Conservation (phyloP, 2,329 filamentous ascomycete genomes). For the Apiospora sp. region DNA sequence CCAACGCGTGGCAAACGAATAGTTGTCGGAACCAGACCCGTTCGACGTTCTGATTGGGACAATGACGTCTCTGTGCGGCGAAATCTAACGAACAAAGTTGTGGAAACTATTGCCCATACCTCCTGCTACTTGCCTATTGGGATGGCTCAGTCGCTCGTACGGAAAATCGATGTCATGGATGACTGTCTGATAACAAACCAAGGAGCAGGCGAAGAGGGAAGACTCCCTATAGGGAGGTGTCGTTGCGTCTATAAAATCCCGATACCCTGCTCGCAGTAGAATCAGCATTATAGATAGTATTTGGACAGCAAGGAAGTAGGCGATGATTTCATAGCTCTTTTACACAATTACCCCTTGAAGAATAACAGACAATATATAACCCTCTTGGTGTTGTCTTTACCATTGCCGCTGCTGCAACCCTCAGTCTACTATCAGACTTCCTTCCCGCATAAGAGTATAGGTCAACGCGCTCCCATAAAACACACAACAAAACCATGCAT, state of each 20-base stretch:
- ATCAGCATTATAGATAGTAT: background rate
- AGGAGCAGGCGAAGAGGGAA: background rate
- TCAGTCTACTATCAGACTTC: too few species aligned
- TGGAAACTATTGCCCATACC: background rate
- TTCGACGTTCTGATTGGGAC: background rate
- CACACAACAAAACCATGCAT: conserved; percentile 14
- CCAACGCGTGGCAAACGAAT: background rate
- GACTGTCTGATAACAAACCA: background rate
- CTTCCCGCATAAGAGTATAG: background rate
- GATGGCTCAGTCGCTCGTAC: background rate
- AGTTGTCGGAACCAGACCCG: background rate
- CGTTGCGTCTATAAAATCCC: background rate
- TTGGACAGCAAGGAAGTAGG: background rate
- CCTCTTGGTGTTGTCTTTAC: too few species aligned
- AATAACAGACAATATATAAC: background rate
- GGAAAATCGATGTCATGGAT: background rate
- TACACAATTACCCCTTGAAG: background rate
- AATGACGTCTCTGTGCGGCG: background rate
- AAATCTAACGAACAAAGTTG: background rate
- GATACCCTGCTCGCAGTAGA: background rate
- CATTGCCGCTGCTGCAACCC: background rate
- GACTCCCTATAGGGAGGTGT: background rate
- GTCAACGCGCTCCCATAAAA: background rate
- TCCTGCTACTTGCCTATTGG: background rate
- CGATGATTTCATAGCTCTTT: background rate